Evolutionary conservation across 768 basidiomycete genomes (phyloP), one percentile per base, ranked within the genome.

Genomic region (Termitomyces sp.): DNA sequence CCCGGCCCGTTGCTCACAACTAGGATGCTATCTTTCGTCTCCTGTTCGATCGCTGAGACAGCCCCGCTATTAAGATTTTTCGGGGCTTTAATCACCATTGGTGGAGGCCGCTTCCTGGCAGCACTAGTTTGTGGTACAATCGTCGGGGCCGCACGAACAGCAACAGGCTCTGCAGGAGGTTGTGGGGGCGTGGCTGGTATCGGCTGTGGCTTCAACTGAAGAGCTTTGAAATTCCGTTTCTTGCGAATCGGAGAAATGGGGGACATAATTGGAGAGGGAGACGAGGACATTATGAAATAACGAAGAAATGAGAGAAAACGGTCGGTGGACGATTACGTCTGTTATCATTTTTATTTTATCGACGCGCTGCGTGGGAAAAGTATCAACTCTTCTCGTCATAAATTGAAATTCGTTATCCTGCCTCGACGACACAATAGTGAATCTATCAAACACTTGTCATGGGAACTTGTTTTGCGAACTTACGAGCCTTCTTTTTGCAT

Each of bases 211-310:
- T 83, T 79, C 69, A 95, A 85, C 75, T 88, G 85, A 9, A 95
- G 82, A 41, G 82, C 86, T 74, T 93, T 94, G 82, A 93, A 93
- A 71, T 95, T 95, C 62, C 93, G 86, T 72, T 95, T 95, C 81
- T 93, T 92, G 74, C 92, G 88, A 62, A 92, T 83, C 56, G 88
- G 85, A 18, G 67, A 64, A 14, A 62, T 16, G 18, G 66, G 58
- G 18, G 66, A 63, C 32, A 63, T 1, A 5, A 59, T n/a, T 48
- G 53, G 28, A 35, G 64, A 52, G 28, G 61, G 54, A 56, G 62
- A 60, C 32, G 60, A 50, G 38, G 60, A 55, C 55, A 60, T 58
- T 46, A 50, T 46, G 54, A 57, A 43, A 38, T 43, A 55, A 13
- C 9, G 40, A 55, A 55, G 40, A 40, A 58, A 57, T 7, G 49